Evolutionary conservation across 2,329 filamentous ascomycete genomes (phyloP), one percentile per base, ranked within the genome.

Genomic region (Colletotrichum theobromicola): DNA sequence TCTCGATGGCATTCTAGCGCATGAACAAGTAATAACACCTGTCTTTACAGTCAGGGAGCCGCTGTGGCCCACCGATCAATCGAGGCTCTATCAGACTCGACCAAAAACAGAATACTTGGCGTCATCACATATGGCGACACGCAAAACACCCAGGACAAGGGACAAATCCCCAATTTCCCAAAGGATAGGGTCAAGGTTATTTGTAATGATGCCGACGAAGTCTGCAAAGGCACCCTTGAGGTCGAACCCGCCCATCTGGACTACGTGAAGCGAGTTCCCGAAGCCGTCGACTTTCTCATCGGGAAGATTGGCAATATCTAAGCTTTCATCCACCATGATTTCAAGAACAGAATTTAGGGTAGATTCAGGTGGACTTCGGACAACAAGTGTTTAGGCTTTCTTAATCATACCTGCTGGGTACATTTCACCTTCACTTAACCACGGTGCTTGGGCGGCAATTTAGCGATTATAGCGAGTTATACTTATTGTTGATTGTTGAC

Each of bases 161-260:
- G 80, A 26, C 80, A 80, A 37, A 84, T 86, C 65, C 77, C 76
- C 50, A 80, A 80, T 24, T 85, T 81, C 77, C 81, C 83, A 18
- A 65, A 76, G 13, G 80, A 82, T 61, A 80, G 81, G 76, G 82
- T 82, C 53, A 79, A 82, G 46, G 81, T 85, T 73, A 85, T 85
- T 79, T 86, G 84, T 79, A 86, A 85, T 74, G 21, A 73, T 9
- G 82, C 82, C 61, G 84, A 86, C 75, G 77, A 80, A 26, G 79
- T 85, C 67, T 86, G 85, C 78, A 76, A 72, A 9, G 83, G 84
- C 62, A 81, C 77, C 2, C 79, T 86, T 15, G 78, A 79, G 32
- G 79, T 85, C 16, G 80, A 79, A 60, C 79, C 81, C 2, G 78
- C 82, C 9, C 84, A 86, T 75, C 80, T 84, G 67, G 81, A 83